Evolutionary conservation across 441 rosid species (phyloP).

Genomic region (Arabidopsis hybrid): DNA sequence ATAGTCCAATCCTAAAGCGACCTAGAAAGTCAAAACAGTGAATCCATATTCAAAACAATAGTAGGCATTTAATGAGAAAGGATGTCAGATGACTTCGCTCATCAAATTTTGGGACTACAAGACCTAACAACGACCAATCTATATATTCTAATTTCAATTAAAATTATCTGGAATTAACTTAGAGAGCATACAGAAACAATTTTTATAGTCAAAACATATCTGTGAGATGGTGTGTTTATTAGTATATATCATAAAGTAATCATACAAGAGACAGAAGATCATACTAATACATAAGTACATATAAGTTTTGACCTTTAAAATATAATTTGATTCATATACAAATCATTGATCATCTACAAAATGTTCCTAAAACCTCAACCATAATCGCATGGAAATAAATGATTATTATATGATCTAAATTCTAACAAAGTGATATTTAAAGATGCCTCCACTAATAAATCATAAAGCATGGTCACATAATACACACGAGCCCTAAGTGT

Average conservation of each 20-base stretch:
- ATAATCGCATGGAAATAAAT: constrained; percentile 35
- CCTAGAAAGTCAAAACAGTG: constrained; percentile 38
- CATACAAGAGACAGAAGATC: constrained; percentile 11
- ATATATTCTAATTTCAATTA: background rate
- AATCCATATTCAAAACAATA: constrained; percentile 36
- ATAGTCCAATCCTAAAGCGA: constrained; percentile 4
- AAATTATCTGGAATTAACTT: background rate
- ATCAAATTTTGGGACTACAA: constrained; percentile 33
- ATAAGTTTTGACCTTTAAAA: background rate
- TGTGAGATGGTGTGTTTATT: background rate
- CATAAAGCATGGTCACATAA: background rate
- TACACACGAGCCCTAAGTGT: constrained; percentile 35
- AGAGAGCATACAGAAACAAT: constrained; percentile 1
- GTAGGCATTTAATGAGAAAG: constrained; percentile 29
- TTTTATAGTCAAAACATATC: background rate
- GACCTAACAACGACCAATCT: constrained; percentile 31
- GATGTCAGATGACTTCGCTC: constrained; percentile 16
- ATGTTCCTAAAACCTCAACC: constrained; percentile 13
- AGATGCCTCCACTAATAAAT: background rate
- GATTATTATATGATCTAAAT: constrained; percentile 11
- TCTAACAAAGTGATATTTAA: background rate
- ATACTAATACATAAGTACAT: background rate
- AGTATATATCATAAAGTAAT: constrained; percentile 6
- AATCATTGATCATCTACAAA: background rate
- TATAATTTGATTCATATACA: background rate